Percentiles rank a stretch among this genome's conserved stretches.
These are phyloP conservation scores for Nemania bipapillata DNA, from an alignment of 2,329 filamentous ascomycete genomes.

Conservation along the genomic window DNA sequence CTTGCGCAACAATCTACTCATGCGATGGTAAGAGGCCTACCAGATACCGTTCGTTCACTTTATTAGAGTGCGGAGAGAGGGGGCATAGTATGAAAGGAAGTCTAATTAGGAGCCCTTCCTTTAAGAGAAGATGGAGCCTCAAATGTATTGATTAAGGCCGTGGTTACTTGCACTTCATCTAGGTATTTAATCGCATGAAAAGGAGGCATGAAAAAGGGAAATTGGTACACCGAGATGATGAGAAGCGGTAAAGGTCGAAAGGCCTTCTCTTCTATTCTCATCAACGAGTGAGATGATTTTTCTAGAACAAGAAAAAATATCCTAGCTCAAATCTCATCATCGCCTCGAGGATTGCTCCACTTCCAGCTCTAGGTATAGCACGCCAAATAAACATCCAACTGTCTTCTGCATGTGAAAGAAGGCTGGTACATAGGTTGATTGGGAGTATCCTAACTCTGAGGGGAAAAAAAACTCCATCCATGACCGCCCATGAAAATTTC, in stretches of 20 bases:
- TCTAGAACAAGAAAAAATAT: too few species aligned
- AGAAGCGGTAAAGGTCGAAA: background rate
- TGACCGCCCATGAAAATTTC: background rate
- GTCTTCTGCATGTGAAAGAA: background rate
- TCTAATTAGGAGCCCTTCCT: too few species aligned
- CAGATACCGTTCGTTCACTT: too few species aligned
- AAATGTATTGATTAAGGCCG: too few species aligned
- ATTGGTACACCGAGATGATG: background rate
- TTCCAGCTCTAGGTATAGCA: slow-evolving; percentile 12
- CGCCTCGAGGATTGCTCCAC: slow-evolving; percentile 24
- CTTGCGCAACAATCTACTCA: too few species aligned
- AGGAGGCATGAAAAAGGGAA: background rate
- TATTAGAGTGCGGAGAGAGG: too few species aligned
- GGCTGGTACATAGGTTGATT: background rate
- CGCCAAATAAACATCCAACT: background rate
- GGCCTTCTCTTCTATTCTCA: background rate
- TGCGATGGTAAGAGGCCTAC: too few species aligned
- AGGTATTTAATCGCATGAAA: too few species aligned
- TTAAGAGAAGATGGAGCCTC: too few species aligned
- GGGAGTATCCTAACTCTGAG: background rate
- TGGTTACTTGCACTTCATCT: too few species aligned
- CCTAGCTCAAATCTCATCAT: background rate
- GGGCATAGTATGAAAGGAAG: too few species aligned
- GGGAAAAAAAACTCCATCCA: background rate
- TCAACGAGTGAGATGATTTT: background rate